These are phyloP conservation scores for Schoenoplectus triqueter DNA, from an alignment of 202 grass and related monocot species.

Conservation along the genomic window DNA sequence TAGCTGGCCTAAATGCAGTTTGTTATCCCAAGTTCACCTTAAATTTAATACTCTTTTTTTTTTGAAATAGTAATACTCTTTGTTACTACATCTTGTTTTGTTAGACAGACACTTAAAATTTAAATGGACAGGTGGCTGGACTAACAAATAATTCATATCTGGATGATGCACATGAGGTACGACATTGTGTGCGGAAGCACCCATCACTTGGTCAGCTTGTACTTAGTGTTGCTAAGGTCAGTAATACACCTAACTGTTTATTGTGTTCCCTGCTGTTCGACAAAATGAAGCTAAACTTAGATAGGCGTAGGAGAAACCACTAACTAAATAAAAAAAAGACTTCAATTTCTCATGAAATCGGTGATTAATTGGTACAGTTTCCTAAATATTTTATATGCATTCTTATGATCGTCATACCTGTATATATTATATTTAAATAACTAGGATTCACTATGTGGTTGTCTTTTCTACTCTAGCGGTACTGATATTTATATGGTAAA, in stretches of 20 bases:
- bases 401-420: too few relatives aligned
- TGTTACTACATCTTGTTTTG: slow-evolving; percentile 10
- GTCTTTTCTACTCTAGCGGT: too few relatives aligned
- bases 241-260: slow-evolving; percentile 1
- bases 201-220: slow-evolving; percentile 74
- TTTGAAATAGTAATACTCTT: too few relatives aligned
- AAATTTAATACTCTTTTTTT: background rate
- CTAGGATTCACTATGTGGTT: too few relatives aligned
- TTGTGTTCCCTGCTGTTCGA: background rate
- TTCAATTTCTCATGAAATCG: too few relatives aligned
- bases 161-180: slow-evolving; percentile 66
- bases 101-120: background rate
- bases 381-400: too few relatives aligned
- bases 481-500: too few relatives aligned
- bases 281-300: background rate
- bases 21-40: slow-evolving; percentile 7
- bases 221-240: slow-evolving; percentile 85
- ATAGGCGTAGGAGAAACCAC: background rate
- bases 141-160: slow-evolving; percentile 94
- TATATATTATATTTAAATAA: too few relatives aligned
- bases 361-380: too few relatives aligned
- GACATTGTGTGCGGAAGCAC: slow-evolving; percentile 74
- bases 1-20: background rate
- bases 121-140: slow-evolving; percentile 69
- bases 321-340: too few relatives aligned